A percentile compares a stretch with the other conserved stretches of the same genome.
Conservation (phyloP, 768 basidiomycete species). For the Gymnopilus dilepis region DNA sequence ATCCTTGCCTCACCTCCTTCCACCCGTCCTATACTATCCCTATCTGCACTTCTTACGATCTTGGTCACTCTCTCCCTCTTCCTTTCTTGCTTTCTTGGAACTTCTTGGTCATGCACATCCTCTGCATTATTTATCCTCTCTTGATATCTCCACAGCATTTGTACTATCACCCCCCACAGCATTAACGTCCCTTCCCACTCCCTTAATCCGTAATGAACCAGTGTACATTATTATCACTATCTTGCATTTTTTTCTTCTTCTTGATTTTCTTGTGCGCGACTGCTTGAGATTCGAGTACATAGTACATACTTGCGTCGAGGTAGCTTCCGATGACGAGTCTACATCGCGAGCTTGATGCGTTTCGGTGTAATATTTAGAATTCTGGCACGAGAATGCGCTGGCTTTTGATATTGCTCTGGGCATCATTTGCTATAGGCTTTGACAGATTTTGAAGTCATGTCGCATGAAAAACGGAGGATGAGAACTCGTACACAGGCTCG, state of each 20-base stretch:
- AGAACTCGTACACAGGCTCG: no score
- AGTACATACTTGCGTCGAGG: no score
- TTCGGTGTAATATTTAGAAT: not conserved
- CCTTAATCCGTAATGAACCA: not conserved
- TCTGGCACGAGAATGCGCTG: not conserved
- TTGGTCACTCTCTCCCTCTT: not conserved
- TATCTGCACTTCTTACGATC: not conserved
- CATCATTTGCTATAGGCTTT: no score
- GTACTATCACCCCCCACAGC: not conserved
- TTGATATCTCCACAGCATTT: not conserved
- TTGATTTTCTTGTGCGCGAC: not conserved
- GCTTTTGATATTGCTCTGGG: no score
- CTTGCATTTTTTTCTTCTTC: not conserved
- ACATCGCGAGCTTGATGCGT: not conserved
- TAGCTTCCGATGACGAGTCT: no score
- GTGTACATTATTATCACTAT: conserved; percentile 1
- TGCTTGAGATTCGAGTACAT: not conserved
- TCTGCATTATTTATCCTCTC: not conserved
- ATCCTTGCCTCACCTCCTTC: not conserved
- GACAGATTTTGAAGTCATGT: no score
- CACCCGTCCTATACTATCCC: not conserved
- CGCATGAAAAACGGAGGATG: no score
- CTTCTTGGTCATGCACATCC: not conserved
- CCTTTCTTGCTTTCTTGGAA: not conserved
- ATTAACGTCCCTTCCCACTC: not conserved